phyloP scores from a whole-genome alignment of 495 filamentous ascomycete genomes.

The Hypoxylon intermedium region DNA sequence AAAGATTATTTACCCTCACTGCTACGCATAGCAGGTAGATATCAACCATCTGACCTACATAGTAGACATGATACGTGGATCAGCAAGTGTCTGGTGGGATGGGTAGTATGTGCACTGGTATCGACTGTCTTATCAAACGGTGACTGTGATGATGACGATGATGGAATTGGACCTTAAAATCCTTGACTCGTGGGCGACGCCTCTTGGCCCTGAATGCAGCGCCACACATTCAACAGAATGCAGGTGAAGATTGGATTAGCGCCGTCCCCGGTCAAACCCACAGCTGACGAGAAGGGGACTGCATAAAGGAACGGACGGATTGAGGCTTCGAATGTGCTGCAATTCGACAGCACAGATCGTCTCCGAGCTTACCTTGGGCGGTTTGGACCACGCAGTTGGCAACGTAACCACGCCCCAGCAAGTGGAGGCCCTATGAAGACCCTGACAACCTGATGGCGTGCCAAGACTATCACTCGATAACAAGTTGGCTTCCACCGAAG shows the following conservation, averaged over 20 bases:
- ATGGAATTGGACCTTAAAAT: constrained; percentile 24
- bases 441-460: constrained; percentile 20
- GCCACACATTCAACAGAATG: constrained; percentile 31
- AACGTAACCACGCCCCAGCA: constrained; percentile 35
- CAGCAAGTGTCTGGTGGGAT: constrained; percentile 25
- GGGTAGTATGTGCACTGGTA: constrained; percentile 23
- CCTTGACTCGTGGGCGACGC: constrained; percentile 21
- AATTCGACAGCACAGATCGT: constrained; percentile 34
- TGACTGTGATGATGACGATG: constrained; percentile 39
- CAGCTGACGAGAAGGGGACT: constrained; percentile 24
- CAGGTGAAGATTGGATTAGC: constrained; percentile 27
- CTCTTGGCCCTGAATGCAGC: constrained; percentile 23
- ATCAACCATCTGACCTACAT: constrained; percentile 30
- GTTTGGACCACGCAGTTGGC: constrained; percentile 31
- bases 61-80: constrained; percentile 30
- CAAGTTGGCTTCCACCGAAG: constrained; percentile 21
- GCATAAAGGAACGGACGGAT: constrained; percentile 8
- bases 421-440: constrained; percentile 19
- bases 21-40: constrained; percentile 14
- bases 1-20: constrained; percentile 7
- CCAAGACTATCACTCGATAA: constrained; percentile 24
- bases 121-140: constrained; percentile 29
- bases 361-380: constrained; percentile 30
- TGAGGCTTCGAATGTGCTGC: constrained; percentile 16
- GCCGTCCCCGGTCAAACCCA: constrained; percentile 26